These are phyloP conservation scores for Taxillus chinensis DNA, from an alignment of 164 flowering plant species.

Conservation along the genomic window DNA sequence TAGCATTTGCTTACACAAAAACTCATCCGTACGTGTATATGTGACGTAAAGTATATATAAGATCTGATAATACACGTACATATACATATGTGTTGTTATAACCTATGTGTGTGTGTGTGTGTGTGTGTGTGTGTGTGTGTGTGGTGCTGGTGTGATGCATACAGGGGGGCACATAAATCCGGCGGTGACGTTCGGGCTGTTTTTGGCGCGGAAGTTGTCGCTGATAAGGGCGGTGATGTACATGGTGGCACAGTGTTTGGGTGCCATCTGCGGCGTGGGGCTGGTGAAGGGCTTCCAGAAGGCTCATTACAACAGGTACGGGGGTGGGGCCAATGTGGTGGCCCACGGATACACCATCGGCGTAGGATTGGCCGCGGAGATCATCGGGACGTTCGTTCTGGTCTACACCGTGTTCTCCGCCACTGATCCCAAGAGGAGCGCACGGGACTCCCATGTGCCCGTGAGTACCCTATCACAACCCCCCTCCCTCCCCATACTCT, in stretches of 20 bases:
- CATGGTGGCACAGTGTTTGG: constrained; percentile 87
- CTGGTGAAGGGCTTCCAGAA: constrained; percentile 76
- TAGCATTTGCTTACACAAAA: no score
- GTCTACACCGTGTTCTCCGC: constrained; percentile 98
- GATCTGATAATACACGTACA: no score
- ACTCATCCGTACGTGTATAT: no score
- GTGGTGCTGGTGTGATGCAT: background rate
- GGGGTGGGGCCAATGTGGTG: constrained; percentile 70
- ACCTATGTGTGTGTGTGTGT: no score
- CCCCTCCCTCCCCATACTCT: background rate
- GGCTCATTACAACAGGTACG: constrained; percentile 41
- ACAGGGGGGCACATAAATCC: constrained; percentile 94
- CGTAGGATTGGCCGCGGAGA: constrained; percentile 72
- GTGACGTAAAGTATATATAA: background rate
- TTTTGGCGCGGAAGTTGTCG: constrained; percentile 78
- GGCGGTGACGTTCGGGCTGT: constrained; percentile 82
- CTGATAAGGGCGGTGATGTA: constrained; percentile 56
- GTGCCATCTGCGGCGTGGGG: constrained; percentile 82
- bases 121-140: background rate
- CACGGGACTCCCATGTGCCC: constrained; percentile 91
- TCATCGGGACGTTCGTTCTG: constrained; percentile 90
- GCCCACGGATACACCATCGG: constrained; percentile 60
- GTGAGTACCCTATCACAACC: constrained; percentile 26
- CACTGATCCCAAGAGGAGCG: constrained; percentile 88
- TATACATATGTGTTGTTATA: background rate